These are phyloP conservation scores for Metschnikowia matae DNA, from an alignment of 805 yeast genomes.

Conservation along the genomic window DNA sequence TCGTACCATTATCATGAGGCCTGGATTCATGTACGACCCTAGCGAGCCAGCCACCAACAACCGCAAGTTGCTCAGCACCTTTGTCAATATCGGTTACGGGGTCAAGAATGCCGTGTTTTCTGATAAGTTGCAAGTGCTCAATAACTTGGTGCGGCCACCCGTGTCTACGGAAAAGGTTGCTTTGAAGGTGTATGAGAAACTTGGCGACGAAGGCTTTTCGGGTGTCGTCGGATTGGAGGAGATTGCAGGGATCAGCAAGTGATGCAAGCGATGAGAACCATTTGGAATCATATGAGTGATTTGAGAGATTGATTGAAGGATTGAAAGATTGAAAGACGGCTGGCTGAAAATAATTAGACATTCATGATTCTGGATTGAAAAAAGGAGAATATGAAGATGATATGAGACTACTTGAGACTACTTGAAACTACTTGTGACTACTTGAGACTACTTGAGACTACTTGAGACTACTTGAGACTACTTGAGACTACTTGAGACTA, in stretches of 20 bases:
- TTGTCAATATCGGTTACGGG: constrained; percentile 39
- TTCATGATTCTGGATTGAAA: too few relatives aligned
- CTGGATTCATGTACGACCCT: constrained; percentile 79
- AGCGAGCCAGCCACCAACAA: constrained; percentile 23
- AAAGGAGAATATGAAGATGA: too few relatives aligned
- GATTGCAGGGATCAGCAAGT: constrained; percentile 3
- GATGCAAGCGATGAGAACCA: background rate
- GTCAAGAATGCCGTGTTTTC: constrained; percentile 43
- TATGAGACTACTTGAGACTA: too few relatives aligned
- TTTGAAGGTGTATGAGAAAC: constrained; percentile 48
- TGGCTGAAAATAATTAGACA: too few relatives aligned
- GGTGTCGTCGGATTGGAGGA: constrained; percentile 63
- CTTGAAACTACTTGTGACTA: too few relatives aligned
- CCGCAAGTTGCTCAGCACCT: constrained; percentile 41
- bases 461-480: too few relatives aligned
- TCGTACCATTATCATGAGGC: constrained; percentile 66
- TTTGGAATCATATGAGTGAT: too few relatives aligned
- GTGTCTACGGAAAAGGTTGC: constrained; percentile 71
- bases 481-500: too few relatives aligned
- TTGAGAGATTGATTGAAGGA: background rate
- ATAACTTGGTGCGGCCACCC: constrained; percentile 52
- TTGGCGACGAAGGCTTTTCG: constrained; percentile 45
- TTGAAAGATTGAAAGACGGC: too few relatives aligned
- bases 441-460: too few relatives aligned
- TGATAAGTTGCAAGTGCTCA: constrained; percentile 23